Conservation (phyloP, 305 asterid species). For the Andrographis paniculata region DNA sequence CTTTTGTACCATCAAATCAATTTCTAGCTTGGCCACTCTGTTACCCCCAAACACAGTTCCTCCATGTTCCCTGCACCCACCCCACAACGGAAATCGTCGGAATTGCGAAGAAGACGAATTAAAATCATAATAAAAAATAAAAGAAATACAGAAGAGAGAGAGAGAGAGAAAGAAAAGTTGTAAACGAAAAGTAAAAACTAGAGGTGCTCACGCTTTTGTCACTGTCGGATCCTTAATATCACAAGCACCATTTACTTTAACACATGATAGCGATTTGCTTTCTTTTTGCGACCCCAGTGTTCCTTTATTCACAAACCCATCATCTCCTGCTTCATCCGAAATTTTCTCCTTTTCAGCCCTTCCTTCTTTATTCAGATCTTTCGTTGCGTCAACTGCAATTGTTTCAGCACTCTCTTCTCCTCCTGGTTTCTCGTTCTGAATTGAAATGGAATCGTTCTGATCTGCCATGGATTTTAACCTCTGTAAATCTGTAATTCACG, state of each 20-base stretch:
- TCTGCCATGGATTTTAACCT: slow-evolving; percentile 28
- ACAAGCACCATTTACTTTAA: slow-evolving; percentile 42
- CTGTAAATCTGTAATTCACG: slow-evolving; percentile 34
- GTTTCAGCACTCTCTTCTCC: slow-evolving; percentile 24
- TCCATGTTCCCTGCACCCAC: slow-evolving; percentile 28
- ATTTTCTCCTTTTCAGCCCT: slow-evolving; percentile 31
- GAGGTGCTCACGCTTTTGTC: slow-evolving; percentile 54
- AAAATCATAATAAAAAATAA: neutral
- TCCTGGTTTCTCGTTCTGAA: slow-evolving; percentile 28
- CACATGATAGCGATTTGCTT: slow-evolving; percentile 41
- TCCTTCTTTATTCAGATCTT: slow-evolving; percentile 20
- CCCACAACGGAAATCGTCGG: slow-evolving; percentile 23
- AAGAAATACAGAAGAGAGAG: neutral
- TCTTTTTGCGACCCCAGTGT: slow-evolving; percentile 37
- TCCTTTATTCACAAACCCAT: slow-evolving; percentile 32
- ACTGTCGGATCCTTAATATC: slow-evolving; percentile 38
- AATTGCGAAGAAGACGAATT: slow-evolving; percentile 11
- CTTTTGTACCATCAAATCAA: slow-evolving; percentile 54
- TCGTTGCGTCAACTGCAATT: slow-evolving; percentile 24
- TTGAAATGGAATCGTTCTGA: slow-evolving; percentile 25
- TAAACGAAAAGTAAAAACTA: slow-evolving; percentile 20
- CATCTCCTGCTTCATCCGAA: slow-evolving; percentile 30
- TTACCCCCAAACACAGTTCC: slow-evolving; percentile 27
- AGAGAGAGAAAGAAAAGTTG: slow-evolving; percentile 2
- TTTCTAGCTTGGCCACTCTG: slow-evolving; percentile 29